These are phyloP conservation scores for Glomus cerebriforme DNA, from an alignment of 192 early-diverging fungal species.

Conservation along the genomic window DNA sequence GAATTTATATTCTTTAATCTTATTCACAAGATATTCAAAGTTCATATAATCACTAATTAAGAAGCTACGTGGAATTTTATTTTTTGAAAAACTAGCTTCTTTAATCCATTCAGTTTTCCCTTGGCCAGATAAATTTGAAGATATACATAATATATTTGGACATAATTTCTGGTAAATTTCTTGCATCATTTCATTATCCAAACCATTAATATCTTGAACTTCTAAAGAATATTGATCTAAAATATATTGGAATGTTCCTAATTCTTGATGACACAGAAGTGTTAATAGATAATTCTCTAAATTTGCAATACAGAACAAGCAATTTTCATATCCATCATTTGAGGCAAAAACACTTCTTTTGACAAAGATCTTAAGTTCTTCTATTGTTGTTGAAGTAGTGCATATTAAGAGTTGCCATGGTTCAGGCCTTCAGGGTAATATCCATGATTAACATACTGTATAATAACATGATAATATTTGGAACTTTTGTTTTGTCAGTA, in stretches of 20 bases:
- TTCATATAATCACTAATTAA: slow-evolving; percentile 21
- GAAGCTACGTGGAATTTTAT: slow-evolving; percentile 1
- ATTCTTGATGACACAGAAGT: slow-evolving; percentile 16
- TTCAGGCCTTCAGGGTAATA: slow-evolving; percentile 18
- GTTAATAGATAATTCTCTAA: slow-evolving; percentile 22
- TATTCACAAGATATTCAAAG: slow-evolving; percentile 8
- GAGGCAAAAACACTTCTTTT: slow-evolving; percentile 29
- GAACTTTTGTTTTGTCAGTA: slow-evolving; percentile 13
- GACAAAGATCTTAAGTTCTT: slow-evolving; percentile 27
- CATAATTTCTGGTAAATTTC: slow-evolving; percentile 20
- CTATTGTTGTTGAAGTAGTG: slow-evolving; percentile 28
- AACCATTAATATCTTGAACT: background rate
- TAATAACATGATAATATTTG: slow-evolving; percentile 32
- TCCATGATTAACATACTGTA: slow-evolving; percentile 28
- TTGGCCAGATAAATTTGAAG: slow-evolving; percentile 30
- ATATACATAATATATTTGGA: slow-evolving; percentile 20
- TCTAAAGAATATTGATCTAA: slow-evolving; percentile 26
- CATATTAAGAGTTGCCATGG: slow-evolving; percentile 34
- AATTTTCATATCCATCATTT: slow-evolving; percentile 7
- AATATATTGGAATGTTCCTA: slow-evolving; percentile 19
- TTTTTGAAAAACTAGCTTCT: background rate
- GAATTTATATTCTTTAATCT: slow-evolving; percentile 22
- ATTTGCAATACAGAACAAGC: slow-evolving; percentile 34
- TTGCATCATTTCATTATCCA: background rate
- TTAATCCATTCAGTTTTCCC: slow-evolving; percentile 34